A percentile compares a stretch with the other conserved stretches of the same genome.
Evolutionary conservation across 2,329 filamentous ascomycete genomes (phyloP).

Genomic region (Exophiala sp.): DNA sequence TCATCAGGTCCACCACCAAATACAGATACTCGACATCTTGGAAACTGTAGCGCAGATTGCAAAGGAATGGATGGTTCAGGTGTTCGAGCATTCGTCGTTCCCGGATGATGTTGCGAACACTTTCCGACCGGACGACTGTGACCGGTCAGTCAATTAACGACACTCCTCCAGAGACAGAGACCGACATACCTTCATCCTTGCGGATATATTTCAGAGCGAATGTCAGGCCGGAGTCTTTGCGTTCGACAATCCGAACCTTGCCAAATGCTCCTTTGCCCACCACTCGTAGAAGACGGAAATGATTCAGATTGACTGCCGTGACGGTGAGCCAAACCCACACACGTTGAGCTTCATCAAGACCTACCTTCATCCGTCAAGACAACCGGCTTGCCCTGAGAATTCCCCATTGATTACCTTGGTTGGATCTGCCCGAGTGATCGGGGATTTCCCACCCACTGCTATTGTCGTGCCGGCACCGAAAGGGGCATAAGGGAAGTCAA

Average conservation of each 20-base stretch:
- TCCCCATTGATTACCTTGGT: conserved; percentile 76
- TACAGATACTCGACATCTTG: conserved; percentile 99
- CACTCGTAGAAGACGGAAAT: conserved; percentile 90
- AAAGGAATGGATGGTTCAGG: conserved; percentile 94
- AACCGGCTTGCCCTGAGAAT: conserved; percentile 89
- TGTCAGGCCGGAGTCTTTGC: conserved; percentile 87
- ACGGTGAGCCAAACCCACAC: conserved; percentile 1
- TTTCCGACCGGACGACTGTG: conserved; percentile 90
- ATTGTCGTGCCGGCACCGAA: background rate
- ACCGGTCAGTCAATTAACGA: conserved; percentile 25
- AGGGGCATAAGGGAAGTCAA: background rate
- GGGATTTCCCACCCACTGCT: background rate
- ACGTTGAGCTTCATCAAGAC: conserved; percentile 31
- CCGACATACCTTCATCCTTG: conserved; percentile 82
- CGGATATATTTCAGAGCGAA: conserved; percentile 98
- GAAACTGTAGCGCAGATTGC: conserved; percentile 97
- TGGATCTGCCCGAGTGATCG: background rate
- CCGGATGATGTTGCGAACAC: conserved; percentile 94
- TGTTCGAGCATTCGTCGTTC: conserved; percentile 98
- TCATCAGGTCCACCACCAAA: conserved; percentile 97
- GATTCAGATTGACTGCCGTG: conserved; percentile 82
- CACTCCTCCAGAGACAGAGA: conserved; percentile 1
- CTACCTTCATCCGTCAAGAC: conserved; percentile 88
- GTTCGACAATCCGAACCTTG: conserved; percentile 96
- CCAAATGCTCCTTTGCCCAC: conserved; percentile 97